Evolutionary conservation across 768 basidiomycete species (phyloP), one percentile per base, ranked within the genome.

Genomic region (Rhizopogon roseolus): DNA sequence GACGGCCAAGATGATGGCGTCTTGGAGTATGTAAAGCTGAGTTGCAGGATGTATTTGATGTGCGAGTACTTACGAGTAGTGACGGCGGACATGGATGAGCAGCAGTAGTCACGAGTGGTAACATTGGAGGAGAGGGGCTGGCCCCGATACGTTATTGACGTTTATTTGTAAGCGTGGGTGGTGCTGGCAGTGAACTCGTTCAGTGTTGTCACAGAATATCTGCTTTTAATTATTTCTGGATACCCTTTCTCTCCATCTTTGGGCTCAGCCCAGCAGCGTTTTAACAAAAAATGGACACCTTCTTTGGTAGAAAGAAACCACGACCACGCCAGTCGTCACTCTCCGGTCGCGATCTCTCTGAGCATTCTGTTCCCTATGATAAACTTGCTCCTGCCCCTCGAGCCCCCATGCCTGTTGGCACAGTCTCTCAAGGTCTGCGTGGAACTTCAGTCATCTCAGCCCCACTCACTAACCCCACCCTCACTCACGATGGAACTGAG

Each of bases 401-500:
- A 50, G 80, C 85, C 44, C 87, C 88, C 25, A 61, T 84, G 38
- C 69, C 86, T 38, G 81, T 81, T 46, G 73, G 69, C 22, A 81
- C 81, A 7, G 68, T 80, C 49, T 80, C 75, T 34, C 83, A 85
- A 63, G 81, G 77, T 41, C 66, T 82, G 36, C 75, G 77, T 64
- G 79, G 77, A 49, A 58, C 38, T 16, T 57, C 70, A 19, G 66
- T 59, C 46, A 92, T 93, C 58, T 91, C 88, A 29, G 90, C 90
- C 5, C 90, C 90, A 7, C 85, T 87, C 62, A 90, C 90, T 25
- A 93, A 93, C 62, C 90, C 90, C 6, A 82, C 84, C 11, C 81
- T 92, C 53, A 89, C 88, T 2, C 55, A 78, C 41, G 75, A 81
- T 59, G 90, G 90, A 38, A 84, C 85, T 9, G 87, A 89, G 57